Conservation (phyloP, 441 rosid genomes). For the Mallotus japonicus region DNA sequence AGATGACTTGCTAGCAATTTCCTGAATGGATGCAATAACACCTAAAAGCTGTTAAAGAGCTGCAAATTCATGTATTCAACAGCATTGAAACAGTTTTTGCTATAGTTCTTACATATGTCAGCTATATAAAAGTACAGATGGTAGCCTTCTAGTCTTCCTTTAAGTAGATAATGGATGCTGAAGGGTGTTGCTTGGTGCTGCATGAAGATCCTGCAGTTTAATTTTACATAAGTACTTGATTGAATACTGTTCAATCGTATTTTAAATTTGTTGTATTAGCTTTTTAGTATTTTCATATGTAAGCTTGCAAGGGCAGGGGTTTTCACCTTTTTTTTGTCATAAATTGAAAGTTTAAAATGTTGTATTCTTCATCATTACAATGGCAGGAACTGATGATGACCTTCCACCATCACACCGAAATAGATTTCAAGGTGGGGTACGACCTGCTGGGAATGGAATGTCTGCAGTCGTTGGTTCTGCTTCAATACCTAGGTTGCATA, state of each 20-base stretch:
- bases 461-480: slow-evolving; percentile 60
- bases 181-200: background rate
- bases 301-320: background rate
- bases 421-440: slow-evolving; percentile 79
- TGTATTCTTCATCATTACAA: slow-evolving; percentile 7
- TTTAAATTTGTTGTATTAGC: background rate
- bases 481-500: slow-evolving; percentile 63
- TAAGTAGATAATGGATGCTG: background rate
- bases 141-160: background rate
- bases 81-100: background rate
- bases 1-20: background rate
- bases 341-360: background rate
- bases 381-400: slow-evolving; percentile 96
- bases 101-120: background rate
- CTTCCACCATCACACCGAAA: slow-evolving; percentile 92
- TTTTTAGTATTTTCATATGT: background rate
- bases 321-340: background rate
- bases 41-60: slow-evolving; percentile 2
- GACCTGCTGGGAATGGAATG: slow-evolving; percentile 79
- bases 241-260: too few species aligned
- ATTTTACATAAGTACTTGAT: background rate
- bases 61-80: background rate
- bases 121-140: background rate
- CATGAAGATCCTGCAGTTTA: background rate
- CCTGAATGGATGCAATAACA: background rate